Base-by-base conservation (phyloP, 1,284 basidiomycete species). In the Hemileccinum hortonii region DNA sequence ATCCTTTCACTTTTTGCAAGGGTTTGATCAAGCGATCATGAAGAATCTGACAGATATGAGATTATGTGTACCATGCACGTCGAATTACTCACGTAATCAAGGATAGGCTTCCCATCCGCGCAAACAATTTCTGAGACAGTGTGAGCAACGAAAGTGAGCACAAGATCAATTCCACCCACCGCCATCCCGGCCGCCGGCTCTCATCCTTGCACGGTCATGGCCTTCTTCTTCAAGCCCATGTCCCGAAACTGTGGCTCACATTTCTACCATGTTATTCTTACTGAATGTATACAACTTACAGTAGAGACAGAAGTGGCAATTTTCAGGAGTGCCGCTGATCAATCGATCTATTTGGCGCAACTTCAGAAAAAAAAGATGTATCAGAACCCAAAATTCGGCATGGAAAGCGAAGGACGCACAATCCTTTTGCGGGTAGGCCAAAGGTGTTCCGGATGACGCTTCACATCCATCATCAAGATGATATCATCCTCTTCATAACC, bases 261-360 rank as follows among this genome's bases (percentile, higher is more conserved):
- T 39, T 35, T 38, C 15, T 24, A 48, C 19, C 8, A 35, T 39
- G n/a, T 16, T 12, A 26, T 32, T 39, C 15, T 22, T 4, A 7
- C 12, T 11, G 12, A 38, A 29, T 8, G 3, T n/a, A 19, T 9
- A 30, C 0, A 10, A 50, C 71, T 18, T 50, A 70, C 75, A 76
- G 45, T 70, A 72, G 50, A 77, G 73, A 26, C 73, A 65, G 26
- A 74, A 69, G n/a, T 58, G 64, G 33, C 73, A 70, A 1, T 67
- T 61, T 3, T 69, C 55, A 9, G 58, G 44, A 3, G 67, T 60
- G 14, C 59, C 61, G 0, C 53, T 41, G 2, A 68, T 66, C 6
- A 76, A 54, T 10, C 26, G 42, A 1, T 57, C 39, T 15, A 77
- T 64, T 52, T 73, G 62, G 2, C 7, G 39, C 7, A 64, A 33